Conservation (phyloP, 305 asterid genomes). For the Vinca major region DNA sequence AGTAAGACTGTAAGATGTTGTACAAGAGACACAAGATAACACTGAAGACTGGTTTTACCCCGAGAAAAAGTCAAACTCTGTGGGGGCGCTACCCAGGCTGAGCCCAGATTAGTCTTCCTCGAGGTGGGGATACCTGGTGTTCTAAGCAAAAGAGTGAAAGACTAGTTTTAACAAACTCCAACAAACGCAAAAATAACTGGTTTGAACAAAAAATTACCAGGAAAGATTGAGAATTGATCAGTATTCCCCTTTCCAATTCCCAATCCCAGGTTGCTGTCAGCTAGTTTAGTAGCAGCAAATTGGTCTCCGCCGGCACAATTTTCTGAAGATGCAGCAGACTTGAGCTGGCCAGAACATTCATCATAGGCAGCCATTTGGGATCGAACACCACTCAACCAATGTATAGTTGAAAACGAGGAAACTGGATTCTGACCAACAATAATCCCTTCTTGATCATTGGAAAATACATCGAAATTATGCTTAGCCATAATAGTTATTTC, state of each 20-base stretch:
- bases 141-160: no score
- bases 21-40: neutral
- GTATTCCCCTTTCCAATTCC: slow-evolving; percentile 12
- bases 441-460: slow-evolving; percentile 23
- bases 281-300: slow-evolving; percentile 1
- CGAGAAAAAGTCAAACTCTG: no score
- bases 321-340: slow-evolving; percentile 13
- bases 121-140: no score
- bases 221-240: slow-evolving; percentile 21
- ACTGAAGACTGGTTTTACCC: neutral
- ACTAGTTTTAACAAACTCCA: neutral
- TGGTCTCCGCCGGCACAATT: slow-evolving; percentile 12
- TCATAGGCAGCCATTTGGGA: slow-evolving; percentile 18
- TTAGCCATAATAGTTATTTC: slow-evolving; percentile 7
- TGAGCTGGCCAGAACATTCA: slow-evolving; percentile 24
- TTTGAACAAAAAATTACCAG: slow-evolving; percentile 20
- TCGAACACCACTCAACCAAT: slow-evolving; percentile 28
- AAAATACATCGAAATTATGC: slow-evolving; percentile 15
- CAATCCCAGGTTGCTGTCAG: neutral
- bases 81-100: no score
- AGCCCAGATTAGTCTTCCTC: no score
- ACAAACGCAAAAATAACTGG: neutral
- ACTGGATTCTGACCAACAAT: slow-evolving; percentile 5
- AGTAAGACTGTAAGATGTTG: neutral
- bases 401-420: slow-evolving; percentile 13